Base-by-base conservation (phyloP, 1,284 basidiomycete species). In the Grifola frondosa region DNA sequence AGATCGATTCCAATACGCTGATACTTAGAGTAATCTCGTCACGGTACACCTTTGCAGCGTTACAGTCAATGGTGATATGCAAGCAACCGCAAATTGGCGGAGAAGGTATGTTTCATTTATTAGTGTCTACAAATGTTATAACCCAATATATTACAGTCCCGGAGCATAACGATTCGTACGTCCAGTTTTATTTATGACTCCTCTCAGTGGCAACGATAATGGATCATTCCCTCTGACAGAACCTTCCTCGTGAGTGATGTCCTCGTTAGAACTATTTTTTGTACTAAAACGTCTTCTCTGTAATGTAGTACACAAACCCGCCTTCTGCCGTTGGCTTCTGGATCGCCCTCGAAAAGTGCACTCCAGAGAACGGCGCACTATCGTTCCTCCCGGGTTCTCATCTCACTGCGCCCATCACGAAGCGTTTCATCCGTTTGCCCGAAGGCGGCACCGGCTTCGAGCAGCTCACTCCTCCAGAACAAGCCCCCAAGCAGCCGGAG, bases 1-100 rank as follows among this genome's bases (percentile, higher is more conserved):
- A 49, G 73, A 47, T 15, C 13, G 1, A 3, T 12, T 13, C 9
- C n/a, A n/a, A n/a, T n/a, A n/a, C 23, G 11, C 24, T 33, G 6
- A 12, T 16, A n/a, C 15, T 7, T 26, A 28, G 23, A 5, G 17
- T 15, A 16, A 6, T 9, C 4, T 45, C 12, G 16, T 28, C 20
- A 15, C 8, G 33, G 16, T 11, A 36, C 31, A 23, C 30, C 29
- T 28, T 16, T 21, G 9, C 58, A 83, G 92, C 93, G 5, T 69
- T 98, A 40, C 96, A 99, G 64, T 91, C 87, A 13, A 98, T 98
- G 96, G 76, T 97, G 17, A 95, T 96, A 44, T 90, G 84, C 58
- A 95, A 96, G 64, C 91, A 94, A 60, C 82, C 88, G 2, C 73
- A 83, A 42, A 93, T 96, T 22, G 94, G 94, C 3, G 92, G 91